These are phyloP conservation scores for Aureobasidium zeae DNA, from an alignment of 2,329 filamentous ascomycete genomes.

Conservation along the genomic window DNA sequence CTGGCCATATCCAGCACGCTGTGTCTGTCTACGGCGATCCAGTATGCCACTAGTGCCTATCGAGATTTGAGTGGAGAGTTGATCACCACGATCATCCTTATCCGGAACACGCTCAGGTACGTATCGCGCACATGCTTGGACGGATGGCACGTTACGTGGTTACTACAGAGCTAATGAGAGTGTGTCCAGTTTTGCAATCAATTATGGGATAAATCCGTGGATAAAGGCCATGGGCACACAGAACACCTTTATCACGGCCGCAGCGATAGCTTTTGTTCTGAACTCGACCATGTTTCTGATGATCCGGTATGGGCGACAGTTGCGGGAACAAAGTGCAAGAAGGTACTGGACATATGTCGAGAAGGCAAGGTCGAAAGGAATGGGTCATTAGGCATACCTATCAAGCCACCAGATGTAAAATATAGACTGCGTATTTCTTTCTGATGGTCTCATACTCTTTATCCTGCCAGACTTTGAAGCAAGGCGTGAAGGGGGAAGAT, in stretches of 20 bases:
- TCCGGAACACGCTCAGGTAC: conserved; percentile 37
- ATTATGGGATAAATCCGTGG: conserved; percentile 40
- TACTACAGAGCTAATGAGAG: neutral
- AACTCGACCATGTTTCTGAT: conserved; percentile 10
- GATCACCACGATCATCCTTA: conserved; percentile 38
- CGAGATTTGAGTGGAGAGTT: conserved; percentile 37
- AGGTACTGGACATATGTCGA: conserved; percentile 14
- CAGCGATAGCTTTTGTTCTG: conserved; percentile 12
- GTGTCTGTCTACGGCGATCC: conserved; percentile 12
- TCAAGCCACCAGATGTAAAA: too few species aligned
- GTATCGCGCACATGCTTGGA: neutral
- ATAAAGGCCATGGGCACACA: conserved; percentile 34
- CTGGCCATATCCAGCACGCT: conserved; percentile 21
- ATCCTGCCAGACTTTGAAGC: too few species aligned
- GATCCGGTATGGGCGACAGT: neutral
- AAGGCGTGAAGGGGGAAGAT: too few species aligned
- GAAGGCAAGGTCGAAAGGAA: conserved; percentile 8
- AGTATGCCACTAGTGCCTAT: conserved; percentile 11
- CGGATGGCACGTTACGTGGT: too few species aligned
- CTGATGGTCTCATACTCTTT: neutral
- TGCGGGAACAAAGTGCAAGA: conserved; percentile 8
- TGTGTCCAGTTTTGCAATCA: conserved; percentile 33
- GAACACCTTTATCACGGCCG: conserved; percentile 38
- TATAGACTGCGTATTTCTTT: too few species aligned
- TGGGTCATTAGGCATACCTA: conserved; percentile 3